Evolutionary conservation across 2,329 filamentous ascomycete species (phyloP).

Genomic region (Xylariaceae sp.): DNA sequence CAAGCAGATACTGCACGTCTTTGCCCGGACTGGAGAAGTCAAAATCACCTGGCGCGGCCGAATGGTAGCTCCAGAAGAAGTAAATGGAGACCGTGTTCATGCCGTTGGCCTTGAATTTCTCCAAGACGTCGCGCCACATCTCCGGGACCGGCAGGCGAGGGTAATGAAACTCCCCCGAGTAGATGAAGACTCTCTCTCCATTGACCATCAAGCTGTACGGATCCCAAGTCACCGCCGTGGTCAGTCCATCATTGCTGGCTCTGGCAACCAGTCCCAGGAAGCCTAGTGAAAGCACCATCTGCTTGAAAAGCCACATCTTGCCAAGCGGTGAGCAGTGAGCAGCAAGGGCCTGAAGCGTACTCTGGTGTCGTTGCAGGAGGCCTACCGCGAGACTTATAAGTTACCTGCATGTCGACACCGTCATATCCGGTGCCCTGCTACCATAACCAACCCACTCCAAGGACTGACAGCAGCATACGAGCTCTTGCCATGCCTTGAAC

Average conservation of each 20-base stretch:
- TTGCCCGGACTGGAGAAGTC: conserved; percentile 2
- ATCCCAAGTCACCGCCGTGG: conserved; percentile 1
- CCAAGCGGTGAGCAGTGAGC: background rate
- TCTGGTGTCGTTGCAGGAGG: background rate
- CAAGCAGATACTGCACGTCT: background rate
- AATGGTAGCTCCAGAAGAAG: conserved; percentile 3
- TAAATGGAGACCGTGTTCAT: conserved; percentile 1
- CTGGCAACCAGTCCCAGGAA: background rate
- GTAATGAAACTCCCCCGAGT: conserved; percentile 1
- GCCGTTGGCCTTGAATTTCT: conserved; percentile 2
- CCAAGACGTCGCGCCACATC: conserved; percentile 1
- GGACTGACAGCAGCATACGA: no score
- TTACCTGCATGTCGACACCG: no score
- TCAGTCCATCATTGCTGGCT: background rate
- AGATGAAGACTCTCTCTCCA: conserved; percentile 1
- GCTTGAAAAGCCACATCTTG: background rate
- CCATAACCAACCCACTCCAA: no score
- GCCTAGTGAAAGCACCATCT: background rate
- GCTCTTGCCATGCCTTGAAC: no score
- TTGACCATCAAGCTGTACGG: conserved; percentile 1
- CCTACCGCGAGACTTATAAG: background rate
- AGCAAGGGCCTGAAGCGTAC: background rate
- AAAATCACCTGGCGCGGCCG: background rate
- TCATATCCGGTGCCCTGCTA: no score
- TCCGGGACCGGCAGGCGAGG: conserved; percentile 1